Base-by-base conservation (phyloP, 1,139 yeast species). In the Suhomyces coccinellae region DNA sequence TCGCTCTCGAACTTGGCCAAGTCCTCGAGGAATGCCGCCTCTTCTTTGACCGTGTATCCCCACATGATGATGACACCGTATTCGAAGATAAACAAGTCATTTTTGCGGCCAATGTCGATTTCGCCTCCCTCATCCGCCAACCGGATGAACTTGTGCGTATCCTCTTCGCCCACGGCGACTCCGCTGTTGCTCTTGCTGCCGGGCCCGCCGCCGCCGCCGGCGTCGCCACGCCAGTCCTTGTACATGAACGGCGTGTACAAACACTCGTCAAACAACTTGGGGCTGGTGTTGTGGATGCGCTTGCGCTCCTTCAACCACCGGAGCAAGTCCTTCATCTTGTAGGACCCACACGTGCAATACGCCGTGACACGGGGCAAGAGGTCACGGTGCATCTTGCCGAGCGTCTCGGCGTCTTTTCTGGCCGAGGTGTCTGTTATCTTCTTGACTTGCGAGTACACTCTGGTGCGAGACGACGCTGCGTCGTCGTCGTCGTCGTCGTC, bases 61-160 rank as follows among this genome's bases (percentile, higher is more conserved):
- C 99, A 93, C 74, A 91, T 71, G 1, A 93, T 95, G 16, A 89
- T 83, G 13, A 91, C 98, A 24, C 99, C 99, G 63, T 91, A 91
- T 57, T 90, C 97, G 69, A 93, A 93, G 15, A 91, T 74, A 59
- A 90, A 93, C 8, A 89, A 73, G 61, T 90, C 98, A 22, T 85
- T 85, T 54, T 81, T 82, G 61, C 83, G 82, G 30, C 85, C 85
- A 43, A 90, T 82, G 56, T 90, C 91, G 47, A 91, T 87, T 55
- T 90, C 96, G 27, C 97, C 97, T 47, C 98, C 98, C 63, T 89
- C 96, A 58, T 88, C 97, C 46, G 90, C 96, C 37, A 89, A 66
- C 51, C 95, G 67, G 20, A 86, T 87, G 24, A 83, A 71, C 50
- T 70, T 77, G 49, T 72, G 73, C 53, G 56, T 56, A 41, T 53